phyloP scores from a whole-genome alignment of 2,329 filamentous ascomycete species.

The Rhytidhysteron rufulum region DNA sequence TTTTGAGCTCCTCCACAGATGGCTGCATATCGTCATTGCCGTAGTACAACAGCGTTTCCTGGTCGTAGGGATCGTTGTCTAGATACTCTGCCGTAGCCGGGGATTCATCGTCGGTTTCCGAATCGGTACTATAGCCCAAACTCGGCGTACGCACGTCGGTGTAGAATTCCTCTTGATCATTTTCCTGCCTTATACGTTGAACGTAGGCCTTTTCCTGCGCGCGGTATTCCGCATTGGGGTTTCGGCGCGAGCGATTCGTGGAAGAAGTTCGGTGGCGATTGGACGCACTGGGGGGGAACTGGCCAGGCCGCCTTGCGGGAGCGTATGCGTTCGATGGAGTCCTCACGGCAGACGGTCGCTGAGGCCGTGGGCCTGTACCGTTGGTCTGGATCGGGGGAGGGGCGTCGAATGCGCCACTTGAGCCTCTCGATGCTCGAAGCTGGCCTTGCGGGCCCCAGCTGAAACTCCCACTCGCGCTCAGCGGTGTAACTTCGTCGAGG shows the following conservation, averaged over 20 bases:
- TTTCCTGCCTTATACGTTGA: constrained; percentile 81
- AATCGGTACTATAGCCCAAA: constrained; percentile 66
- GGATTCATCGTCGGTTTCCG: constrained; percentile 86
- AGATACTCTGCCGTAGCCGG: constrained; percentile 79
- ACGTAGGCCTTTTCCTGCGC: constrained; percentile 94
- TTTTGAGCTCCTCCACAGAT: constrained; percentile 82
- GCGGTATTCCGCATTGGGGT: constrained; percentile 69
- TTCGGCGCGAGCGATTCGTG: constrained; percentile 51
- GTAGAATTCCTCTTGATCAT: constrained; percentile 66
- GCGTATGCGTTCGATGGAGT: constrained; percentile 50
- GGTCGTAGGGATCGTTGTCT: constrained; percentile 80
- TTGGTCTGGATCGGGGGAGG: constrained; percentile 23
- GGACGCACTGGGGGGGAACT: constrained; percentile 42
- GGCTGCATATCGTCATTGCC: constrained; percentile 86
- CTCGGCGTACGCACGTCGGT: constrained; percentile 65
- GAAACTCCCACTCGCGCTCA: constrained; percentile 20
- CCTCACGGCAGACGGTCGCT: constrained; percentile 41
- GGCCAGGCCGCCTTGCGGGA: constrained; percentile 45
- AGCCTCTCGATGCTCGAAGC: constrained; percentile 19
- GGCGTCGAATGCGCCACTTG: constrained; percentile 16
- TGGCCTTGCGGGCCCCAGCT: constrained; percentile 19
- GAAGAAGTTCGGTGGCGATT: constrained; percentile 56
- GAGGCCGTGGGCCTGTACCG: constrained; percentile 17
- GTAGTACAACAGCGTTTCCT: constrained; percentile 89
- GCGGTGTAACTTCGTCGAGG: constrained; percentile 31